phyloP scores from a whole-genome alignment of 2,329 filamentous ascomycete genomes.

The Aspergillus transmontanensis region DNA sequence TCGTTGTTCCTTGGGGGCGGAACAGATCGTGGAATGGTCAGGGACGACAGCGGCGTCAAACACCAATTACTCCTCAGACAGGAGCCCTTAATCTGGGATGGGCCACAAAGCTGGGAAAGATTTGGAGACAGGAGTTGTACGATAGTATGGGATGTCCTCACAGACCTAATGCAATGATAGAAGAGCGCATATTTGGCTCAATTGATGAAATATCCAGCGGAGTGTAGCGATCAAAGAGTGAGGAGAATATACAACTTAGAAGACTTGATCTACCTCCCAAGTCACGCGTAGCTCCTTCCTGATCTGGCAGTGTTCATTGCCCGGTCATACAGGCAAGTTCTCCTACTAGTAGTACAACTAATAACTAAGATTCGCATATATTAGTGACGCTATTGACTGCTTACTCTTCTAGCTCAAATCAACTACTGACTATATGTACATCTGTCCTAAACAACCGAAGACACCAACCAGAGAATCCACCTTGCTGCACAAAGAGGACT shows the following conservation, averaged over 20 bases:
- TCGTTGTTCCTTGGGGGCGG: not conserved
- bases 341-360: too few species aligned
- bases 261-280: not conserved
- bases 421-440: too few species aligned
- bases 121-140: constrained; percentile 4
- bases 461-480: too few species aligned
- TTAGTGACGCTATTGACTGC: too few species aligned
- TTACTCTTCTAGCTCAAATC: too few species aligned
- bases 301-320: not conserved
- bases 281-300: not conserved
- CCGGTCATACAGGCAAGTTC: too few species aligned
- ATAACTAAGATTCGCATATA: too few species aligned
- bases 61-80: not conserved
- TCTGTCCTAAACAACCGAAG: too few species aligned
- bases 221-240: not conserved
- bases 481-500: too few species aligned
- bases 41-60: not conserved
- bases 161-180: not conserved
- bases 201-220: not conserved
- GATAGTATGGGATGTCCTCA: constrained; percentile 1
- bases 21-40: not conserved
- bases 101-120: not conserved
- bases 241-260: not conserved
- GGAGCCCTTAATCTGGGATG: not conserved
- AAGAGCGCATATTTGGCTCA: not conserved